Evolutionary conservation across 805 yeast genomes (phyloP).

Genomic region (Clavispora fructus): DNA sequence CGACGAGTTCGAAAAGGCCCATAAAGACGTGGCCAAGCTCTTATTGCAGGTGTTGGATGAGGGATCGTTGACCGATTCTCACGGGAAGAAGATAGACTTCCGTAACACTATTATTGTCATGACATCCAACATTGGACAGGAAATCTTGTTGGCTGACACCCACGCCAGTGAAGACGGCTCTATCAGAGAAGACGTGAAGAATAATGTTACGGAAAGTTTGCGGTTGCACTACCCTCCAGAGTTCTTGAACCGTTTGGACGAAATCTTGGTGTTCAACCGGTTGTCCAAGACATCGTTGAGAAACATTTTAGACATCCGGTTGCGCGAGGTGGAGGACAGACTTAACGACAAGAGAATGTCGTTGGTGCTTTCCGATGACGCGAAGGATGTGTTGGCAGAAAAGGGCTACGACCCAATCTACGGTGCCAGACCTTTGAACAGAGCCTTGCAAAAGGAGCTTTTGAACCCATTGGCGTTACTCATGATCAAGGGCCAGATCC

Average conservation of each 20-base stretch:
- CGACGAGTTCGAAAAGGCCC: conserved; percentile 97
- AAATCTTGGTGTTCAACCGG: conserved; percentile 88
- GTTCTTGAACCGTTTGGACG: conserved; percentile 90
- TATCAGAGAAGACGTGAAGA: conserved; percentile 50
- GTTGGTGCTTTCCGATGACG: conserved; percentile 49
- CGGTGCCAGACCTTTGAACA: conserved; percentile 95
- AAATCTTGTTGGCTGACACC: conserved; percentile 65
- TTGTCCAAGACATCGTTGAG: conserved; percentile 70
- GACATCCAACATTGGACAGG: conserved; percentile 97
- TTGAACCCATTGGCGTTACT: conserved; percentile 83
- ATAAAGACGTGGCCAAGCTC: conserved; percentile 88
- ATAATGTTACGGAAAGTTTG: conserved; percentile 61
- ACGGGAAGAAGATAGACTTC: conserved; percentile 91
- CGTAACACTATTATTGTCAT: conserved; percentile 90
- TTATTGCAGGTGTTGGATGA: conserved; percentile 91
- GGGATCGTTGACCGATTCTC: conserved; percentile 90
- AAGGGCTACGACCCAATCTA: conserved; percentile 88
- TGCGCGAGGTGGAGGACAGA: conserved; percentile 75
- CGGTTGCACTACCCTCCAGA: conserved; percentile 84
- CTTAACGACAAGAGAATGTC: conserved; percentile 72
- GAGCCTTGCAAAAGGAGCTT: conserved; percentile 77
- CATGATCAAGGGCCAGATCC: conserved; percentile 75
- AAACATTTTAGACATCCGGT: conserved; percentile 79
- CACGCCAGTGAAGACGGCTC: conserved; percentile 54
- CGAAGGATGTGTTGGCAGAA: conserved; percentile 73